Percentiles rank a stretch among this genome's conserved stretches.
These are phyloP conservation scores for Jaltomata sinuosa DNA, from an alignment of 257 asterid genomes.

Conservation along the genomic window DNA sequence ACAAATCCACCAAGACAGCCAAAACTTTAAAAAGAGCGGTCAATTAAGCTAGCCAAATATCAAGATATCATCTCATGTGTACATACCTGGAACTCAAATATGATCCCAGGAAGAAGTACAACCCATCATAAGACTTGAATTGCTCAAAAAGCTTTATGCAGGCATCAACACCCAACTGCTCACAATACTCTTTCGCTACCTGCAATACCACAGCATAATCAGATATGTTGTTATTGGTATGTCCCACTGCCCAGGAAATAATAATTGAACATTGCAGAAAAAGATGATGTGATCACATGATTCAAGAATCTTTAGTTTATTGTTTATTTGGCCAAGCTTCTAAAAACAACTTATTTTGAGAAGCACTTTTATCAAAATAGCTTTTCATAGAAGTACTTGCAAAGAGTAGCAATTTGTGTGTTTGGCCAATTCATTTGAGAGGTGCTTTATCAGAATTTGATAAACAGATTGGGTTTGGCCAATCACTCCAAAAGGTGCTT, in stretches of 20 bases:
- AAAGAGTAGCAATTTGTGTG: background rate
- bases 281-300: background rate
- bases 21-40: background rate
- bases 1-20: background rate
- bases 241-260: background rate
- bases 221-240: background rate
- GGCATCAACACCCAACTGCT: slow-evolving; percentile 90
- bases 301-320: background rate
- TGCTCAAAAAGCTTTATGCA: slow-evolving; percentile 95
- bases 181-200: slow-evolving; percentile 98
- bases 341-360: background rate
- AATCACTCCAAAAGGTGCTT: background rate
- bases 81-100: slow-evolving; percentile 95
- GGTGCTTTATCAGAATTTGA: background rate
- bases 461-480: background rate
- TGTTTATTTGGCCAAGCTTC: background rate
- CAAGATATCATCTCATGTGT: background rate
- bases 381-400: background rate
- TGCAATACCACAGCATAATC: slow-evolving; percentile 21
- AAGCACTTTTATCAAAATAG: background rate
- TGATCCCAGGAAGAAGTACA: slow-evolving; percentile 95
- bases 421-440: background rate
- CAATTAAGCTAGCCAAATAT: background rate
- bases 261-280: background rate
- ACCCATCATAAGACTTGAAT: slow-evolving; percentile 95